These are phyloP conservation scores for Mrakia frigida DNA, from an alignment of 768 basidiomycete genomes.

Conservation along the genomic window DNA sequence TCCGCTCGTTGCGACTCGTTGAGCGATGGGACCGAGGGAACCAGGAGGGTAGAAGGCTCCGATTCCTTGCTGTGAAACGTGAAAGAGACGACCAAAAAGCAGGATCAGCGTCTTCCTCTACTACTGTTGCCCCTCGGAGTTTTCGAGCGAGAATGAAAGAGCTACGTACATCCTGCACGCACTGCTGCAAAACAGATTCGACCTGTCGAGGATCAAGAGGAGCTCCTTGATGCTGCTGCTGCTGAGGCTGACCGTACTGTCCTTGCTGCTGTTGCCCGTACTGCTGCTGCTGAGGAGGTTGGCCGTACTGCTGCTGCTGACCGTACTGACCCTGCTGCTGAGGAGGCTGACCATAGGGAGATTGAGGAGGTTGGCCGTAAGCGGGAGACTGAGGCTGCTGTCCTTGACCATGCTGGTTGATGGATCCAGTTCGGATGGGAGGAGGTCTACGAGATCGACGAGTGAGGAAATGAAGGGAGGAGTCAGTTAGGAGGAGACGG, in stretches of 20 bases:
- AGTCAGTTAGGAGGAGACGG: neutral
- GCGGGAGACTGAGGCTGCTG: neutral
- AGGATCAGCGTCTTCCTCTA: neutral
- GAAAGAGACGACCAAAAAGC: neutral
- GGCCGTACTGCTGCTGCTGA: constrained; percentile 28
- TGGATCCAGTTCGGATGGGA: neutral
- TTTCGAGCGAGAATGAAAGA: too few species aligned
- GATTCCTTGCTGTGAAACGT: constrained; percentile 43
- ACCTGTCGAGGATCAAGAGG: constrained; percentile 17
- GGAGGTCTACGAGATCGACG: neutral
- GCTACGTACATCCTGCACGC: constrained; percentile 24
- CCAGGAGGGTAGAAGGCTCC: constrained; percentile 48
- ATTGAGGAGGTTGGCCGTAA: neutral
- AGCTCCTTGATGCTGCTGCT: neutral
- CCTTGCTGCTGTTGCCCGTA: constrained; percentile 24
- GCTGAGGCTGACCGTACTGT: constrained; percentile 25
- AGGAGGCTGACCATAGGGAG: constrained; percentile 25
- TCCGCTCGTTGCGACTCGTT: constrained; percentile 43
- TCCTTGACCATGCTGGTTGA: constrained; percentile 6
- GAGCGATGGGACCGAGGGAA: constrained; percentile 44
- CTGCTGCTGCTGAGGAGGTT: constrained; percentile 24
- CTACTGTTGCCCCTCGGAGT: too few species aligned
- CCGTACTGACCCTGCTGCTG: constrained; percentile 25
- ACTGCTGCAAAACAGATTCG: constrained; percentile 21
- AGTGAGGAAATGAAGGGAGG: neutral